These are phyloP conservation scores for Annulohypoxylon truncatum DNA, from an alignment of 2,329 filamentous ascomycete species.

Conservation along the genomic window DNA sequence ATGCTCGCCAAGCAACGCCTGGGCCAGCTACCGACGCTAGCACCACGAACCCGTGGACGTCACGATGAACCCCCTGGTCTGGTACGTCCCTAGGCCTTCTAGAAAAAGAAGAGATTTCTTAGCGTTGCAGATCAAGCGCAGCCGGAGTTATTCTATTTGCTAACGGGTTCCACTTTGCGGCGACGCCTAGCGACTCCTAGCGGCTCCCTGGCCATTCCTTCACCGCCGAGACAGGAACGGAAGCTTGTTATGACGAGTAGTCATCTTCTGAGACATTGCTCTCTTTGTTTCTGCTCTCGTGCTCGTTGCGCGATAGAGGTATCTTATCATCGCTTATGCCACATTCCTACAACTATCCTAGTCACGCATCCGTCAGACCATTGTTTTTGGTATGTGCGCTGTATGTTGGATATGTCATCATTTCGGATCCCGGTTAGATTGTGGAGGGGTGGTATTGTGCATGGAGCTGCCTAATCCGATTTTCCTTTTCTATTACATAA, in stretches of 20 bases:
- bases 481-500: constrained; percentile 1
- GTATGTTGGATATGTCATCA: constrained; percentile 37
- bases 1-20: constrained; percentile 23
- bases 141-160: constrained; percentile 32
- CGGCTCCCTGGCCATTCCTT: constrained; percentile 16
- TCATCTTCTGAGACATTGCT: constrained; percentile 2
- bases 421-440: constrained; percentile 18
- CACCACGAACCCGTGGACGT: constrained; percentile 26
- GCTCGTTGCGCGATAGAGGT: constrained; percentile 1
- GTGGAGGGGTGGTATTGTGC: constrained; percentile 29
- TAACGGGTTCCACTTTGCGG: constrained; percentile 31
- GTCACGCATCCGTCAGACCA: background rate
- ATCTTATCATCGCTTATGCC: constrained; percentile 30
- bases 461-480: constrained; percentile 24
- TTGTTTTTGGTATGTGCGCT: constrained; percentile 1
- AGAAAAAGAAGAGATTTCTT: constrained; percentile 42
- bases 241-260: constrained; percentile 28
- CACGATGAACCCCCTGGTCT: constrained; percentile 14
- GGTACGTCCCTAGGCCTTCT: constrained; percentile 31
- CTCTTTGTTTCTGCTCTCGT: constrained; percentile 4
- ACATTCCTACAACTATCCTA: constrained; percentile 18
- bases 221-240: constrained; percentile 34
- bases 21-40: constrained; percentile 38
- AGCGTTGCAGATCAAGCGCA: constrained; percentile 30
- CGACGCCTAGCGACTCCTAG: constrained; percentile 14